Conservation (phyloP, 805 yeast genomes). For the Helenozyma rhizophorensis region DNA sequence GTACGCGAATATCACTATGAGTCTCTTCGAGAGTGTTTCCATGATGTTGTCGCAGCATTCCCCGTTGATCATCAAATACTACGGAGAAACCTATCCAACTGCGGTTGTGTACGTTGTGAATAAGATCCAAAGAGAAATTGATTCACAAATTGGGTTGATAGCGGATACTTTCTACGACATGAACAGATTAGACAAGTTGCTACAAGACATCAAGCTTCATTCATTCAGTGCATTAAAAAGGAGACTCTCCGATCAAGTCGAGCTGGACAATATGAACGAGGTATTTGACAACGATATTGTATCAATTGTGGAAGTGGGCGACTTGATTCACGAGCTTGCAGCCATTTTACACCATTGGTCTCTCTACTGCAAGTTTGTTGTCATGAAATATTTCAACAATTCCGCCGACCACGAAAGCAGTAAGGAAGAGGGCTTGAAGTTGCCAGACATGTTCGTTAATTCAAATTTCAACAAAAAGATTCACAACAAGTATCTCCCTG, state of each 20-base stretch:
- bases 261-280: conserved; percentile 11
- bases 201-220: conserved; percentile 55
- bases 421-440: conserved; percentile 21
- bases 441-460: conserved; percentile 50
- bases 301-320: conserved; percentile 64
- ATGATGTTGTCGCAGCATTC: conserved; percentile 83
- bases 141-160: conserved; percentile 86
- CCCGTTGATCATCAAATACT: conserved; percentile 67
- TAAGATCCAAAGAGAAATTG: conserved; percentile 81
- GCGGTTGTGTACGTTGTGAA: conserved; percentile 66
- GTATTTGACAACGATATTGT: conserved; percentile 32
- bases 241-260: conserved; percentile 5
- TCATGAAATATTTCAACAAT: conserved; percentile 54
- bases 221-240: conserved; percentile 24
- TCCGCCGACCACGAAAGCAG: conserved; percentile 1
- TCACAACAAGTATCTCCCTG: conserved; percentile 47
- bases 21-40: conserved; percentile 79
- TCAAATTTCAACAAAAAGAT: conserved; percentile 58
- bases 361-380: conserved; percentile 67
- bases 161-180: conserved; percentile 82
- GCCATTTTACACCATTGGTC: conserved; percentile 84
- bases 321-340: conserved; percentile 63
- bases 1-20: conserved; percentile 57
- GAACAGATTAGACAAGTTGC: conserved; percentile 50
- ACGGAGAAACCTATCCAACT: conserved; percentile 46